Evolutionary conservation across 768 basidiomycete species (phyloP).

Genomic region (Cytidiella melzeri): DNA sequence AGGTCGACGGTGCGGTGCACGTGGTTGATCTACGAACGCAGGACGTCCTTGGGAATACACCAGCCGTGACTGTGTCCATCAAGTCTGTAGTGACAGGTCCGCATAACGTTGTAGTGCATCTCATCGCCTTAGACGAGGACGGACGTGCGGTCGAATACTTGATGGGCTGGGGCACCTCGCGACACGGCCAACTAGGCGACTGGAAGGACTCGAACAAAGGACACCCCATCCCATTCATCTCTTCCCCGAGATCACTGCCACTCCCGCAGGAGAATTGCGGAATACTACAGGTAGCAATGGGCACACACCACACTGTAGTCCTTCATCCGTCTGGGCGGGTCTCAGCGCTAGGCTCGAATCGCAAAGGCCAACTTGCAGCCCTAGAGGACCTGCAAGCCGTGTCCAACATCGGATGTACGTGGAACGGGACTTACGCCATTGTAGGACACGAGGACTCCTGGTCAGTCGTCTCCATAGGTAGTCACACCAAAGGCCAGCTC

Average conservation of each 20-base stretch:
- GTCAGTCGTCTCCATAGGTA: slow-evolving; percentile 46
- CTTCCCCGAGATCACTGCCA: slow-evolving; percentile 31
- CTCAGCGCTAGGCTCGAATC: slow-evolving; percentile 58
- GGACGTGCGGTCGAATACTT: slow-evolving; percentile 22
- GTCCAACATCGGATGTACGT: slow-evolving; percentile 51
- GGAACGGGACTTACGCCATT: slow-evolving; percentile 71
- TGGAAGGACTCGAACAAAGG: slow-evolving; percentile 14
- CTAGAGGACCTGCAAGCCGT: slow-evolving; percentile 24
- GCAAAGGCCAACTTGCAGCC: slow-evolving; percentile 59
- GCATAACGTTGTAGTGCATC: slow-evolving; percentile 57
- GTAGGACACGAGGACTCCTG: slow-evolving; percentile 13
- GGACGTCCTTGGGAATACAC: background rate
- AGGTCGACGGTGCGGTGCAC: slow-evolving; percentile 27
- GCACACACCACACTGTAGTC: slow-evolving; percentile 49
- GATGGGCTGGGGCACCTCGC: slow-evolving; percentile 79
- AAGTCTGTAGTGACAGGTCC: slow-evolving; percentile 50
- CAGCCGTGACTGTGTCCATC: background rate
- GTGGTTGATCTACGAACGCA: slow-evolving; percentile 24
- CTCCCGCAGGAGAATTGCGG: slow-evolving; percentile 12
- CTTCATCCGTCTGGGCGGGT: slow-evolving; percentile 41
- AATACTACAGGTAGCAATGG: slow-evolving; percentile 30
- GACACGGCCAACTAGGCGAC: slow-evolving; percentile 80
- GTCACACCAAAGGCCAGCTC: slow-evolving; percentile 58
- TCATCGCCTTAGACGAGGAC: slow-evolving; percentile 27
- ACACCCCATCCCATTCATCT: slow-evolving; percentile 25